Conservation (phyloP, 805 yeast genomes). For the Monosporozyma servazzii region DNA sequence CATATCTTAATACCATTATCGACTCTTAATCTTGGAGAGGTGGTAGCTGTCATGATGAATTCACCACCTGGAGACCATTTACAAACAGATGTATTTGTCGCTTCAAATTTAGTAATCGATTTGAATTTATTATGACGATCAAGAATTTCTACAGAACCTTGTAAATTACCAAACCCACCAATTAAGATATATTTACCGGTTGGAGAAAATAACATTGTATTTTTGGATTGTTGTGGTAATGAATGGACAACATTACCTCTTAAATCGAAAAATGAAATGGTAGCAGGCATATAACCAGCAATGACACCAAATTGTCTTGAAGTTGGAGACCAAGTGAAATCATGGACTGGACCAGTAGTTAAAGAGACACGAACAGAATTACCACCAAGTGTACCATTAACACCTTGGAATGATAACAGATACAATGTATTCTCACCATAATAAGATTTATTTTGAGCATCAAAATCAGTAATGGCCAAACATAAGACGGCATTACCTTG, state of each 20-base stretch:
- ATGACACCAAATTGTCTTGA: slow-evolving; percentile 96
- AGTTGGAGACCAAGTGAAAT: slow-evolving; percentile 93
- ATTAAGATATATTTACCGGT: slow-evolving; percentile 84
- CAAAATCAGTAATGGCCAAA: slow-evolving; percentile 91
- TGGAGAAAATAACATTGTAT: slow-evolving; percentile 86
- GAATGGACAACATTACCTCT: slow-evolving; percentile 82
- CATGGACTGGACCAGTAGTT: slow-evolving; percentile 94
- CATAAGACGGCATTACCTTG: slow-evolving; percentile 92
- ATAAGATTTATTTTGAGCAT: slow-evolving; percentile 84
- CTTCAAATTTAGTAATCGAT: slow-evolving; percentile 75
- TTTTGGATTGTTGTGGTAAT: slow-evolving; percentile 79
- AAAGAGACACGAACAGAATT: slow-evolving; percentile 82
- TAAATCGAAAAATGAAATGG: slow-evolving; percentile 87
- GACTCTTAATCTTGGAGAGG: slow-evolving; percentile 92
- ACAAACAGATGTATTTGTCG: slow-evolving; percentile 91
- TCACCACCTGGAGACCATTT: slow-evolving; percentile 98
- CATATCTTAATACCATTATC: slow-evolving; percentile 92
- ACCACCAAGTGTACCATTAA: slow-evolving; percentile 75
- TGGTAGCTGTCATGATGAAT: slow-evolving; percentile 87
- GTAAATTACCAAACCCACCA: slow-evolving; percentile 97
- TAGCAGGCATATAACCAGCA: slow-evolving; percentile 96
- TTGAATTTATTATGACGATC: slow-evolving; percentile 82
- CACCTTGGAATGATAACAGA: slow-evolving; percentile 42
- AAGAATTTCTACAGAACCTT: slow-evolving; percentile 90
- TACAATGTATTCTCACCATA: slow-evolving; percentile 95